phyloP scores from a whole-genome alignment of 2,329 filamentous ascomycete species.

The Colletotrichum chrysophilum region DNA sequence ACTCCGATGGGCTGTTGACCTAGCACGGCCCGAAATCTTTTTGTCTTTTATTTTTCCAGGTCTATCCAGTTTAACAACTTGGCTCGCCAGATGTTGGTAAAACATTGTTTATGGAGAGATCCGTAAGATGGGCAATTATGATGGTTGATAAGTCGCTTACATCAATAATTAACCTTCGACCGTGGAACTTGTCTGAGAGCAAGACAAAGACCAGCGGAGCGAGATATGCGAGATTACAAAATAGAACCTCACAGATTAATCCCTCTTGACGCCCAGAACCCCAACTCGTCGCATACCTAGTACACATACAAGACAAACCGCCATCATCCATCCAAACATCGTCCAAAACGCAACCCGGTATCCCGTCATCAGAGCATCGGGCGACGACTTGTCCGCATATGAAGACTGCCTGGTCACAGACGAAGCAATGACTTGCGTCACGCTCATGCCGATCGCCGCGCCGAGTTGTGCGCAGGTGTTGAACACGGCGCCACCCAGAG shows the following conservation, averaged over 20 bases:
- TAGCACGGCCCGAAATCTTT: too few species aligned
- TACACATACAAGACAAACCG: background rate
- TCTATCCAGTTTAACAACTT: too few species aligned
- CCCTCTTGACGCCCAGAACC: background rate
- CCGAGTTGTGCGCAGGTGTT: slow-evolving; percentile 64
- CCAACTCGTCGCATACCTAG: background rate
- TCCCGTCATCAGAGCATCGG: slow-evolving; percentile 47
- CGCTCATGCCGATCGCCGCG: slow-evolving; percentile 53
- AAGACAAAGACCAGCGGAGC: too few species aligned
- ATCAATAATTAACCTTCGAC: background rate
- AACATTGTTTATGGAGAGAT: too few species aligned
- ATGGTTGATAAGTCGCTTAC: accelerated
- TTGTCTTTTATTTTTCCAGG: too few species aligned
- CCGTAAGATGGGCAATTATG: accelerated
- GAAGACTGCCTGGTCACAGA: background rate
- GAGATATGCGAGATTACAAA: background rate
- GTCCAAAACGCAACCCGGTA: slow-evolving; percentile 57
- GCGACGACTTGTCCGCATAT: background rate
- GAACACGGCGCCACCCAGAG: slow-evolving; percentile 64
- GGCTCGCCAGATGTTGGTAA: too few species aligned
- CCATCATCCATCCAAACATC: slow-evolving; percentile 51
- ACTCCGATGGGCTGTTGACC: too few species aligned
- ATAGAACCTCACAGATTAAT: background rate
- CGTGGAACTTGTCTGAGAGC: background rate
- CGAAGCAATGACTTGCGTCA: slow-evolving; percentile 49